phyloP scores from a whole-genome alignment of 2,329 filamentous ascomycete species.

The Aspergillus oerlinghausenensis region DNA sequence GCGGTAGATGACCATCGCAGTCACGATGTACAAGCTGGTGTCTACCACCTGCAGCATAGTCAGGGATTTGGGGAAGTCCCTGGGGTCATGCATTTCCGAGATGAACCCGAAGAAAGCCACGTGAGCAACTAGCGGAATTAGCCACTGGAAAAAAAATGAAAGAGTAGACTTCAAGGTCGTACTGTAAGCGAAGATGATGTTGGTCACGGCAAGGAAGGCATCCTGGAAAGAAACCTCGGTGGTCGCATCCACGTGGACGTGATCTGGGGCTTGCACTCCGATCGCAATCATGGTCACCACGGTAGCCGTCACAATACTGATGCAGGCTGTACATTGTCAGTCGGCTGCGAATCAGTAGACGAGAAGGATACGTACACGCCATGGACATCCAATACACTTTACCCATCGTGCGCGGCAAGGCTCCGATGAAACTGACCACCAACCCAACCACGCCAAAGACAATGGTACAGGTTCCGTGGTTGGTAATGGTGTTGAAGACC shows the following conservation, averaged over 20 bases:
- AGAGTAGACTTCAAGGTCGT: too few relatives aligned
- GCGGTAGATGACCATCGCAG: slow-evolving; percentile 63
- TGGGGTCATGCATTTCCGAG: slow-evolving; percentile 58
- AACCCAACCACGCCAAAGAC: slow-evolving; percentile 58
- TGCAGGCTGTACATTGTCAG: slow-evolving; percentile 45
- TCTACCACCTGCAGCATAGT: slow-evolving; percentile 57
- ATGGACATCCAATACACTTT: slow-evolving; percentile 59
- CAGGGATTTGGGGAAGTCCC: slow-evolving; percentile 59
- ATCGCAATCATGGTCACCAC: slow-evolving; percentile 63
- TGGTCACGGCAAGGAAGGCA: slow-evolving; percentile 58
- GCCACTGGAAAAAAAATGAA: not conserved
- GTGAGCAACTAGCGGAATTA: slow-evolving; percentile 44
- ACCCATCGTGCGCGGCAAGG: slow-evolving; percentile 58
- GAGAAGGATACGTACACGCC: slow-evolving; percentile 40
- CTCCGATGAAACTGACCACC: slow-evolving; percentile 54
- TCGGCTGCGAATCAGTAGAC: not conserved
- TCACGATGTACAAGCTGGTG: slow-evolving; percentile 60
- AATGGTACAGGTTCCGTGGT: slow-evolving; percentile 59
- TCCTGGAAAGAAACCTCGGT: slow-evolving; percentile 45
- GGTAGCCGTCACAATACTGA: slow-evolving; percentile 60
- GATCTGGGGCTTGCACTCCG: slow-evolving; percentile 47
- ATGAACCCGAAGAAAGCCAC: slow-evolving; percentile 65
- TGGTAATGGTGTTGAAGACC: slow-evolving; percentile 60
- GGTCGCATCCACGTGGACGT: slow-evolving; percentile 32
- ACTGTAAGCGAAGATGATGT: slow-evolving; percentile 67